Base-by-base conservation (phyloP, 139 green algal species). In the Pedinophyceae sp. region DNA sequence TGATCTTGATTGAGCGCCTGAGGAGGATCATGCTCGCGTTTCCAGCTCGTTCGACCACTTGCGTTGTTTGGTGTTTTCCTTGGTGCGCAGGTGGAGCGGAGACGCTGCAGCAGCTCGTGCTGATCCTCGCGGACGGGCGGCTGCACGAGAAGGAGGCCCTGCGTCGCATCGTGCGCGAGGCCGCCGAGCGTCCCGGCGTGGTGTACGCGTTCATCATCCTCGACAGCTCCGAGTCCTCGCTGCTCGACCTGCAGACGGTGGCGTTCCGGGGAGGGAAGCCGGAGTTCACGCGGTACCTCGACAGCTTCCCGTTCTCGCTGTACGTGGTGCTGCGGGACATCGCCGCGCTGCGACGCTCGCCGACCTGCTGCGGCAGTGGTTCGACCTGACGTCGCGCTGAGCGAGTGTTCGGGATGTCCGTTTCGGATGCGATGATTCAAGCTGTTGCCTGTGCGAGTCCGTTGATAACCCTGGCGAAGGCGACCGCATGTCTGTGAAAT, bases 281-380 rank as follows among this genome's bases (percentile, higher is more conserved):
- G 1, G 68, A 77, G 22, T 95, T 98, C 66, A 76, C 59, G 24
- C 79, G 78, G 48, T 98, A 98, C 77, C 68, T 98, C 57, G 91
- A 98, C 69, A 80, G 62, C 46, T 98, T 98, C 66, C 91, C 91
- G 19, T 98, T 98, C 60, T 91, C 91, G 0, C 93, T 84, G 66
- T 97, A 98, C 75, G 82, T 94, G 27, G 61, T 98, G 30, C 64
- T 98, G 57, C 55, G 78, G 2, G 87, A 98, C 63, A 91, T 91
- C 47, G 61, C 66, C 1, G 68, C 74, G 19, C 71, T 98, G 54
- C 90, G 4, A 93, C 83, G 17, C 69, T 98, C 39, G 81, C 82
- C 1, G 82, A 89, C 58, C 64, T 98, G 57, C 50, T 98, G 66
- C 69, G 87, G 30, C 91, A 97, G 70, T 97, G 88, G 88, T 84